Base-by-base conservation (phyloP, 2,329 filamentous ascomycete genomes). In the Penicillium freii region DNA sequence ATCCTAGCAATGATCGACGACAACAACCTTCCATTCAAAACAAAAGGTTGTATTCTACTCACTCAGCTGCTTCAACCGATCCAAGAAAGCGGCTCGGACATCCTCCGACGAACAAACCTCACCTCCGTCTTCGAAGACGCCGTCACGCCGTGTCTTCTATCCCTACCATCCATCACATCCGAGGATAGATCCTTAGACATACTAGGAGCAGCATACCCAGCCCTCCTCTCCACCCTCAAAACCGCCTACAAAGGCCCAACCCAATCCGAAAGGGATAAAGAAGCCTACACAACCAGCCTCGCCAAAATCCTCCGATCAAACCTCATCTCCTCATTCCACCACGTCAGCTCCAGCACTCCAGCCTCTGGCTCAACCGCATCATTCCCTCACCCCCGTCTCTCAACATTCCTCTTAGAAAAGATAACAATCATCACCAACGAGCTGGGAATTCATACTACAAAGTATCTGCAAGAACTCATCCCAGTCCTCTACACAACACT, bases 91-190 rank as follows among this genome's bases (percentile, higher is more conserved):
- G 66, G 68, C 51, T 77, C 74, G 3, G 71, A 74, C 46, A 76
- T 79, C 17, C 69, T 80, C 8, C 65, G 63, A 19, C 71, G 74
- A 23, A 78, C 75, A 8, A 78, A 78, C 53, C 69, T 80, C 17
- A 72, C 71, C 27, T 76, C 77, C 2, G 77, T 79, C 53, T 79
- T 79, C 58, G 70, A 76, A 65, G 76, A 79, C 42, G 77, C 77
- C 25, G 61, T 80, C 34, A 70, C 67, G 17, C 89, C 91, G 0
- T 85, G 87, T 36, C 81, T 96, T n/a, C 81, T 88, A 8, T 90
- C 86, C 66, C 80, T 96, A 6, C 92, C 93, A 0, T 85, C 82
- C 13, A 77, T 96, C 42, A 96, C 91, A 0, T 86, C 89, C 0
- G 88, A 90, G 66, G 70, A 80, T 0, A 89, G 94, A 55, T 89